Base-by-base conservation (phyloP, 2,329 filamentous ascomycete species). In the Fusarium irregulare region DNA sequence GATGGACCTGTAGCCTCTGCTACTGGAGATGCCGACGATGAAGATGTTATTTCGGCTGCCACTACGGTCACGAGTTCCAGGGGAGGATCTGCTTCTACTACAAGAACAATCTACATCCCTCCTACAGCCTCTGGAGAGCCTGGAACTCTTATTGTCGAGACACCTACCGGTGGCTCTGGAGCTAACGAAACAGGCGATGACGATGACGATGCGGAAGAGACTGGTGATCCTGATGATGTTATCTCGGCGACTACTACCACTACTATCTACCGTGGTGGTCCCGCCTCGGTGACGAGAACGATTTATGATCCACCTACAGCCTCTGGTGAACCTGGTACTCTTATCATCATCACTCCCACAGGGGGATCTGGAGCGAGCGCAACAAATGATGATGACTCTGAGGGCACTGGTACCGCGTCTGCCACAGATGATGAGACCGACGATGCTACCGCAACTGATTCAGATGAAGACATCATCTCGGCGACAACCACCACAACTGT, bases 101-200 rank as follows among this genome's bases (percentile, higher is more conserved):
- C 32, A 34, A 34, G 32, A 34, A 66, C 47, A 6, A 41, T 49
- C 12, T 65, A 49, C 23, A 37, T 59, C 4, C 27, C 23, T 3
- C 50, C 55, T 18, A 50, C 45, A 1, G 56, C 20, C 9, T 51
- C 61, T 5, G 56, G 50, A 3, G 63, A 54, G n/a, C 10, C 37
- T 7, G 62, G 62, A 4, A 65, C 58, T 1, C 18, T 65, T 3
- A 3, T 54, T 4, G 60, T 65, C 5, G 37, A 41, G 12, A 53
- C 37, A 1, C 55, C 55, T 3, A 27, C n/a, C 10, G 13, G 3
- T 7, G 13, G 18, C 3, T 6, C 20, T 18, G 32, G 18, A 30
- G 8, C 50, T 4, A 50, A 21, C 25, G 7, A 3, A 6, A 56
- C 53, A 1, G 21, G 10, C 1, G 7, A 32, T 21, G n/a, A 20